Evolutionary conservation across 495 filamentous ascomycete species (phyloP), one percentile per base, ranked within the genome.

Genomic region (Letharia lupina): DNA sequence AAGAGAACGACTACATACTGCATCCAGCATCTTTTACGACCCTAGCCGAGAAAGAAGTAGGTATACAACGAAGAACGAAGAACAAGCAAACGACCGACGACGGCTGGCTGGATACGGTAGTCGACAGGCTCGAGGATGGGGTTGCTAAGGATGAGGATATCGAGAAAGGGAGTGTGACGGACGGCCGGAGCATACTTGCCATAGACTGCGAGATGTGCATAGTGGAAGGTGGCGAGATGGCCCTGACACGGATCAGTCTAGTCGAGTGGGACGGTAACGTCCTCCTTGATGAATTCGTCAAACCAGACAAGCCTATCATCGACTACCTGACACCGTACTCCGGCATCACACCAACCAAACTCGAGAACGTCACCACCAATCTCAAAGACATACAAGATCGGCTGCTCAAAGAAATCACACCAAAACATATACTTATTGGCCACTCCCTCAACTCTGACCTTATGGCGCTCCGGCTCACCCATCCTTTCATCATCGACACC

Each of bases 151-250:
- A 89, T 33, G 71, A 76, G 8, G 84, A 93, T 61, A 87, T 95
- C 52, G 81, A 94, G 74, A 75, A 85, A 68, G 94, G 91, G 20
- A 91, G 90, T 72, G 78, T 96, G 63, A 94, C 92, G 3, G 90
- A 84, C 16, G 95, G 93, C 28, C 84, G 89, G 50, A 84, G 87
- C n/a, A 78, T 98, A 10, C 75, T 94, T 33, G 87, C 91, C 13
- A 80, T 98, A 61, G 94, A 98, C 70, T 98, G 94, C 73, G 94
- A 98, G 73, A 98, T 98, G 94, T 96, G 91, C 71, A 83, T 87
- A 72, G 93, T 92, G 0, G 87, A 87, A 67, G 84, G 83, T 28
- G 84, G 83, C 12, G 83, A 88, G 60, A 87, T 84, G 35, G 92
- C 91, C 58, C 84, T 98, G 58, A 93, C 94, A 0, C 85, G 94